Evolutionary conservation across 495 filamentous ascomycete genomes (phyloP), one percentile per base, ranked within the genome.

Genomic region (Glutinoglossum americanum): DNA sequence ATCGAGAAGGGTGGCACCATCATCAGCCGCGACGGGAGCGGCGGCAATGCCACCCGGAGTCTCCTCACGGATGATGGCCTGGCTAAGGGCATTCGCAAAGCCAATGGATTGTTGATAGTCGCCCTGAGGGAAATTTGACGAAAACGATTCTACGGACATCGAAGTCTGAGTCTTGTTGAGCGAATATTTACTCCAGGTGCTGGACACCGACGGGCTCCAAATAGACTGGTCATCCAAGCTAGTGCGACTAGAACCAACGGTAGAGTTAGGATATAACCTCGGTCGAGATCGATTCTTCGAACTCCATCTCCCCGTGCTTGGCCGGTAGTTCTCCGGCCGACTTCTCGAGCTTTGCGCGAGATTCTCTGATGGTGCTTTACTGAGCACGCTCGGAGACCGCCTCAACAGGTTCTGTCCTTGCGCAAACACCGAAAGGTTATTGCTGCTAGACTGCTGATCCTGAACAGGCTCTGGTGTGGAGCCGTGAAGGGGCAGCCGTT

Each of bases 61-160:
- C 62, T 97, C 92, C 64, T 96, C 93, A 23, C 93, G 82, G 60
- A 94, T 94, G 63, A 97, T 98, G 19, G 92, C 92, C 58, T 94
- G 93, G 61, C 86, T 94, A 1, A 99, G 76, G 17, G 92, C 92
- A 69, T 94, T 97, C 41, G 93, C 92, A 65, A 99, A 99, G 0
- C 92, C 92, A 64, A 99, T 94, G 0, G 89, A 93, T 64, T 94
- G 89, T 63, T 94, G 87, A 64, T 89, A 96, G 63, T 93, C 92
- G 26, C 81, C 81, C 28, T 80, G 80, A 1, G 81, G 82, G 68
- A 80, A 86, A n/a, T 78, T 75, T 1, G 85, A 89, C 19, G 81
- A 79, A 61, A 94, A 78, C 0, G 87, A 93, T 67, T 92, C 87
- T 61, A 93, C 84, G 13, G 90, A 95, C 71, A 89, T 84, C 1